Evolutionary conservation across 2,329 filamentous ascomycete genomes (phyloP), one percentile per base, ranked within the genome.

Genomic region (Cercospora canescens): DNA sequence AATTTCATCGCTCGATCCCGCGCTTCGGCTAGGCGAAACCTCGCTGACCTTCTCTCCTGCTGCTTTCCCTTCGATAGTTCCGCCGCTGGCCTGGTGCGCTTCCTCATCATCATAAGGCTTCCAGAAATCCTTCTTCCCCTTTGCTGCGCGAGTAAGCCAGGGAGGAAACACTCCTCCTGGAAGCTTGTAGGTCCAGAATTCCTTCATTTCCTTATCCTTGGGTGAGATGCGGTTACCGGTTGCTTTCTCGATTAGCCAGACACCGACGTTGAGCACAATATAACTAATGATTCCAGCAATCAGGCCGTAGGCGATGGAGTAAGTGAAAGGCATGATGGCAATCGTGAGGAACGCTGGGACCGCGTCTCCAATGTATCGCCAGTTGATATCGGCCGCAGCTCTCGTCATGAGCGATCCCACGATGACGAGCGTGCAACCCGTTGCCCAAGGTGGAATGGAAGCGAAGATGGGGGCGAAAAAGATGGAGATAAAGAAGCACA

Each of bases 391-490:
- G 16, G 87, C 87, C 12, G 91, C 91, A 1, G 91, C 86, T 67
- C 88, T 86, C 64, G 90, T 88, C 93, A 96, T 96, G 85, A 96
- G 90, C 21, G 89, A 89, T n/a, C 93, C 93, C 62, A 96, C 92
- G 41, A 96, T 88, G 71, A 96, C 85, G 28, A 96, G 85, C n/a
- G 93, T 93, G 76, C 91, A 93, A 56, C 93, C 93, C 0, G 93
- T 96, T 2, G 93, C 93, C 91, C 92, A 96, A 0, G 92, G 89
- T 4, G 93, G 93, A 65, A 96, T 95, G 0, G 91, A 94, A 9
- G 93, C 92, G 75, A 96, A 96, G 64, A 96, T 94, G 0, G 93
- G 93, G 0, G 93, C 92, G 76, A 96, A 96, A 84, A 96, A 96
- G 67, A 96, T 86, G 64, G 91, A 88, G 76, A 96, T 87, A 81